Evolutionary conservation across 2,329 filamentous ascomycete species (phyloP).

Genomic region (Grosmannia penicillata): DNA sequence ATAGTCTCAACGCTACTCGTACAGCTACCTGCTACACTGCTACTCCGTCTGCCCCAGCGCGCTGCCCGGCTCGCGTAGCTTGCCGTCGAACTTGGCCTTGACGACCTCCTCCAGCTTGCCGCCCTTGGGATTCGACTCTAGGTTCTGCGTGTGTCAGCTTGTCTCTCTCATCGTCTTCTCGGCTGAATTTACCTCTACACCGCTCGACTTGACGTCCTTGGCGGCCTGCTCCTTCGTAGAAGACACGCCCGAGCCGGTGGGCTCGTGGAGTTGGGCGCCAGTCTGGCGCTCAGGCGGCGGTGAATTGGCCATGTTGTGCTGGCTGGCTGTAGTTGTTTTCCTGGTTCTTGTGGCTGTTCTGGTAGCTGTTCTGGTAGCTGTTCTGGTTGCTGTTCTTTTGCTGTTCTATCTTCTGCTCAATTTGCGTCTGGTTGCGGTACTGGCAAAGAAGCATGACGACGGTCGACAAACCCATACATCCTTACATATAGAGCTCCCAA

Average conservation of each 20-base stretch:
- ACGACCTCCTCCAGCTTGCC: constrained; percentile 46
- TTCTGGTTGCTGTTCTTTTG: no score
- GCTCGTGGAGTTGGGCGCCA: constrained; percentile 45
- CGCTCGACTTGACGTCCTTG: constrained; percentile 17
- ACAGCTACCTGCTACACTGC: no score
- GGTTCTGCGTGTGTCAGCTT: constrained; percentile 20
- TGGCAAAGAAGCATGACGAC: no score
- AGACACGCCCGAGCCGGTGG: constrained; percentile 39
- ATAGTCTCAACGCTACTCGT: no score
- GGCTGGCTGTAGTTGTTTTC: constrained; percentile 6
- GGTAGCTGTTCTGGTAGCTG: no score
- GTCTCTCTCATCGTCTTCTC: background rate
- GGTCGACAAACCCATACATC: no score
- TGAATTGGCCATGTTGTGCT: constrained; percentile 54
- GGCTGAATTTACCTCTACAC: constrained; percentile 2
- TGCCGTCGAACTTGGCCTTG: constrained; percentile 36
- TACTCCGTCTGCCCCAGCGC: no score
- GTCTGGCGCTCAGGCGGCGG: constrained; percentile 57
- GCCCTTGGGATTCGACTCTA: constrained; percentile 52
- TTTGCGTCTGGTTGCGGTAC: no score
- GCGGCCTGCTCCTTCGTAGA: constrained; percentile 37
- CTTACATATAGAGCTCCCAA: no score
- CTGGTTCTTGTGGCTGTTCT: no score
- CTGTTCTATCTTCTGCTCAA: no score
- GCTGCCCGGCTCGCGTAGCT: background rate